These are phyloP conservation scores for Nasturtium officinale DNA, from an alignment of 345 rosid genomes.

Conservation along the genomic window DNA sequence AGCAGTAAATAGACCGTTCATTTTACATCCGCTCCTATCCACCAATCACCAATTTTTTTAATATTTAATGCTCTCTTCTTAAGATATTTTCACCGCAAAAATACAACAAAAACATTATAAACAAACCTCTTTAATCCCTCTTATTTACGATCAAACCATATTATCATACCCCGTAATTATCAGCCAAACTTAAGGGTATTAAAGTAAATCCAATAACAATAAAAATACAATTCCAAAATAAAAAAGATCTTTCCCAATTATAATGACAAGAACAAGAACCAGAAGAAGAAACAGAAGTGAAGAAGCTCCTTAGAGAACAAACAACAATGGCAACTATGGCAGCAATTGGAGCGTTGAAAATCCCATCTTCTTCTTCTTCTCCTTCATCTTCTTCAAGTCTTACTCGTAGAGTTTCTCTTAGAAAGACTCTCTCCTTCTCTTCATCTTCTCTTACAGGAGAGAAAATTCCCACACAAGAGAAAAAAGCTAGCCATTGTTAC, in stretches of 20 bases:
- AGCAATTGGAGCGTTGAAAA: conserved; percentile 50
- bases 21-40: conserved; percentile 23
- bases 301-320: not conserved
- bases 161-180: not conserved
- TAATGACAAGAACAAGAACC: conserved; percentile 3
- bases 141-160: conserved; percentile 2
- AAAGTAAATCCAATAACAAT: not conserved
- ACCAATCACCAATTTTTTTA: conserved; percentile 10
- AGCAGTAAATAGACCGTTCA: conserved; percentile 34
- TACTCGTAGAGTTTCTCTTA: conserved; percentile 6
- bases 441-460: conserved; percentile 67
- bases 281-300: not conserved
- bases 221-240: not conserved
- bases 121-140: not conserved
- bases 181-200: not conserved
- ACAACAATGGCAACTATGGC: conserved; percentile 66
- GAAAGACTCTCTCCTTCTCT: conserved; percentile 52
- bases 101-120: not conserved
- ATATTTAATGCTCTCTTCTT: not conserved
- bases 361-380: conserved; percentile 42
- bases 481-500: conserved; percentile 1
- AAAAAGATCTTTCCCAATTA: conserved; percentile 17
- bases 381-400: conserved; percentile 34
- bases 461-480: conserved; percentile 41
- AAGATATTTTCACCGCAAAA: conserved; percentile 38